Evolutionary conservation across 2,329 filamentous ascomycete species (phyloP).

Genomic region (Thelonectria discophora): DNA sequence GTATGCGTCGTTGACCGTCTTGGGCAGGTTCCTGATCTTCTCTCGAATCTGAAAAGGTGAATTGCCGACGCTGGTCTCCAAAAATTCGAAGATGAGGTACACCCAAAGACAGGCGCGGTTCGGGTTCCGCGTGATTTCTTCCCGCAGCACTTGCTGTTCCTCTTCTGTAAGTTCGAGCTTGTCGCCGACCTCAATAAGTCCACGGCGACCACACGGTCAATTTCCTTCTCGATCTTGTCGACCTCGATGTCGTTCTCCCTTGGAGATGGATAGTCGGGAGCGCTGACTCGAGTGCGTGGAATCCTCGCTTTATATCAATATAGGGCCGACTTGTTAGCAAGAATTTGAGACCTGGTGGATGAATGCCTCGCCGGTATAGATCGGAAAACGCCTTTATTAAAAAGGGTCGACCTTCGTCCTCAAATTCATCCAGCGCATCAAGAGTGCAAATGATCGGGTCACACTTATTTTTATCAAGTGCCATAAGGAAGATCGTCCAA

Average conservation of each 20-base stretch:
- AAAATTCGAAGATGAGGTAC: slow-evolving; percentile 29
- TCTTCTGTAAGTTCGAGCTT: neutral
- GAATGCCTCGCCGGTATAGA: neutral
- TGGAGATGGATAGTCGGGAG: too few species aligned
- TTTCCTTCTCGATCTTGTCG: too few species aligned
- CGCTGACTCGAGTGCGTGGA: too few species aligned
- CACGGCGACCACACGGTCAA: neutral
- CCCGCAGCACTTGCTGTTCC: neutral
- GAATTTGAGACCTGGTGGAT: slow-evolving; percentile 44
- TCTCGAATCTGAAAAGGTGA: slow-evolving; percentile 15
- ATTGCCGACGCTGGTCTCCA: slow-evolving; percentile 21
- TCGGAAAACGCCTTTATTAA: neutral
- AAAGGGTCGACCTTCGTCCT: neutral
- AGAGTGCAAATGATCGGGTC: neutral
- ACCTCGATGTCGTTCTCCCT: too few species aligned
- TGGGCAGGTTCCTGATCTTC: slow-evolving; percentile 20
- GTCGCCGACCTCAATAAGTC: neutral
- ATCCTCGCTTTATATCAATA: too few species aligned
- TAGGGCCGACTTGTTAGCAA: slow-evolving; percentile 38
- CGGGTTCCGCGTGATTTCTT: neutral
- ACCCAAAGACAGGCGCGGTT: slow-evolving; percentile 43
- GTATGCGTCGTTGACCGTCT: slow-evolving; percentile 40
- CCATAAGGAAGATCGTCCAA: neutral
- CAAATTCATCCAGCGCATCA: neutral
- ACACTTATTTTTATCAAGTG: neutral